phyloP scores from a whole-genome alignment of 75 land plant species.

The Pseudotsuga menziesii region DNA sequence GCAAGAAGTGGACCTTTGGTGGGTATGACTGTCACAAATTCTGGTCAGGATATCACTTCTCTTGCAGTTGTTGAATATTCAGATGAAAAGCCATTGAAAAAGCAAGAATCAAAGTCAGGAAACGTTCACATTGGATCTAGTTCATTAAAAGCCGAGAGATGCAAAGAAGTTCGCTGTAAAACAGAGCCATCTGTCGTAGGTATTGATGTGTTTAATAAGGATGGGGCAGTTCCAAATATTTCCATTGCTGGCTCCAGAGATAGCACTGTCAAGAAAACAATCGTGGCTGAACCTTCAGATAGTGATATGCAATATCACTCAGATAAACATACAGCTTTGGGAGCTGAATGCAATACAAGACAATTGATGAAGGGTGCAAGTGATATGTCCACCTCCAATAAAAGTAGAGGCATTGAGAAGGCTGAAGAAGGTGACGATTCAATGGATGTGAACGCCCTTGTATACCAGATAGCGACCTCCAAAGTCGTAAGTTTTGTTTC shows the following conservation, averaged over 20 bases:
- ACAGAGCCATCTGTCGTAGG: background rate
- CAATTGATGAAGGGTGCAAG: slow-evolving; percentile 11
- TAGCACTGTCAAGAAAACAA: slow-evolving; percentile 17
- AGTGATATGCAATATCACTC: slow-evolving; percentile 9
- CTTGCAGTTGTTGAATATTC: slow-evolving; percentile 1
- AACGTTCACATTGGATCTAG: slow-evolving; percentile 4
- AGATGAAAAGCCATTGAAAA: slow-evolving; percentile 2
- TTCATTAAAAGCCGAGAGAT: background rate
- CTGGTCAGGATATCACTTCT: slow-evolving; percentile 1
- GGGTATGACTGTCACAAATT: background rate
- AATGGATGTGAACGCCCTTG: background rate
- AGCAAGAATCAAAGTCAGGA: background rate
- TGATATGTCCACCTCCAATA: slow-evolving; percentile 12
- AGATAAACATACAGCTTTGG: slow-evolving; percentile 24
- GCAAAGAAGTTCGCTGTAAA: background rate
- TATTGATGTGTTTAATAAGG: slow-evolving; percentile 13
- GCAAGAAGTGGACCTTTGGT: slow-evolving; percentile 8
- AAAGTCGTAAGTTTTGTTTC: background rate
- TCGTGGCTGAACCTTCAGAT: slow-evolving; percentile 18
- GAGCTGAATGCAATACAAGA: slow-evolving; percentile 24
- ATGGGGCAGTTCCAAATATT: slow-evolving; percentile 19
- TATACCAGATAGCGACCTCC: background rate
- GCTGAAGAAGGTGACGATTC: slow-evolving; percentile 18
- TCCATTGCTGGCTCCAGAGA: slow-evolving; percentile 16
- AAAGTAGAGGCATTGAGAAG: slow-evolving; percentile 23